Percentiles rank a stretch among this genome's conserved stretches.
These are phyloP conservation scores for Ceratocystis albifundus DNA, from an alignment of 2,329 filamentous ascomycete species.

Conservation along the genomic window DNA sequence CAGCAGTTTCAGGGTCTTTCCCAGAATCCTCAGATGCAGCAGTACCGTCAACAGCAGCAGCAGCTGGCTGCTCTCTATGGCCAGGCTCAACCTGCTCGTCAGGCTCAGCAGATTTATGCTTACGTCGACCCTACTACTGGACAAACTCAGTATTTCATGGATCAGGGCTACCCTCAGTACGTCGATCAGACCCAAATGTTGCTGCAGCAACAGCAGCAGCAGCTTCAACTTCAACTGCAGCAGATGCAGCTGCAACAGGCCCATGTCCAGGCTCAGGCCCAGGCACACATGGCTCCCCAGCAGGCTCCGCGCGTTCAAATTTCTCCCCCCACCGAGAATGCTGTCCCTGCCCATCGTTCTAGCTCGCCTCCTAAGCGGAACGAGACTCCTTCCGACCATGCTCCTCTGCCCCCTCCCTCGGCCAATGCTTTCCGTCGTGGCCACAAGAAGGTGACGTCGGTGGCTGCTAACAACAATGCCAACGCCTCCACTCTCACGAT, in stretches of 20 bases:
- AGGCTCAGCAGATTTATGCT: conserved; percentile 37
- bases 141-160: conserved; percentile 69
- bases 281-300: conserved; percentile 19
- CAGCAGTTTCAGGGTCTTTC: conserved; percentile 72
- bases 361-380: conserved; percentile 54
- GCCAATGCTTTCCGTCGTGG: conserved; percentile 86
- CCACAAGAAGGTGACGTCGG: conserved; percentile 80
- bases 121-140: conserved; percentile 80
- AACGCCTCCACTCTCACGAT: conserved; percentile 42
- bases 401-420: conserved; percentile 72
- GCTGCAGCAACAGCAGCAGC: conserved; percentile 37
- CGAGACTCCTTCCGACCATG: conserved; percentile 54
- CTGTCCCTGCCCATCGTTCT: conserved; percentile 45
- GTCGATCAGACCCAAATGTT: conserved; percentile 29
- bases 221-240: conserved; percentile 34
- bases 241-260: conserved; percentile 34
- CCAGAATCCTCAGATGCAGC: conserved; percentile 44
- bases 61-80: conserved; percentile 32
- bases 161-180: conserved; percentile 45
- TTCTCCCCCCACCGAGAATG: conserved; percentile 61
- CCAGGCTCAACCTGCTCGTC: conserved; percentile 34
- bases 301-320: conserved; percentile 59
- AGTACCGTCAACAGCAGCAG: conserved; percentile 36
- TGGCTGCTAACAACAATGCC: conserved; percentile 38
- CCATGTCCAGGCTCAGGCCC: conserved; percentile 24